Evolutionary conservation across 306 rosid genomes (phyloP).

Genomic region (Quercus glauca): DNA sequence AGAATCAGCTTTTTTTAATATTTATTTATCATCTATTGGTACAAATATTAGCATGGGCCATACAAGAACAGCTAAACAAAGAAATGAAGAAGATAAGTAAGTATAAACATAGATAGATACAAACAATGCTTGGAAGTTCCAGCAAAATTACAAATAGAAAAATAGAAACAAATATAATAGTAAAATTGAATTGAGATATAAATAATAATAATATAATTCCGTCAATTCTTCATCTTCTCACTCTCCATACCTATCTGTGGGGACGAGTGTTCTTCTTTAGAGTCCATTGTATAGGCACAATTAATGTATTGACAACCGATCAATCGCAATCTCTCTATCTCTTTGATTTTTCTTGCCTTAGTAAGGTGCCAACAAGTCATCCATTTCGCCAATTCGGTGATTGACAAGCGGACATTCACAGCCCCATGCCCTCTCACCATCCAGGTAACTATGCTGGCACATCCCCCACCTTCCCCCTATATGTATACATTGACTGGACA

Average conservation of each 20-base stretch:
- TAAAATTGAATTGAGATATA: too few relatives aligned
- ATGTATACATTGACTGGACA: not conserved
- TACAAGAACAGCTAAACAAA: too few relatives aligned
- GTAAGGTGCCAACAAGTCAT: not conserved
- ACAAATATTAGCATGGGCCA: not conserved
- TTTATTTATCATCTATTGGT: not conserved
- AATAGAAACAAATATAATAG: too few relatives aligned
- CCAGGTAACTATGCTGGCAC: not conserved
- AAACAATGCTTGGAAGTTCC: too few relatives aligned
- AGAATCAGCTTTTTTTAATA: too few relatives aligned
- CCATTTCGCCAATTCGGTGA: not conserved
- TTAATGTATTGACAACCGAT: not conserved
- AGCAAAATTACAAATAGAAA: too few relatives aligned
- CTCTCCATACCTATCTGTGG: too few relatives aligned
- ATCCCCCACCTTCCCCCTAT: not conserved
- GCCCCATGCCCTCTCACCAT: slow-evolving; percentile 3
- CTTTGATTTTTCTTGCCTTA: not conserved
- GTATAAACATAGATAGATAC: too few relatives aligned
- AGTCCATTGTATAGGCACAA: not conserved
- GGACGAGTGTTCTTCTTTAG: too few relatives aligned
- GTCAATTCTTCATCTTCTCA: too few relatives aligned
- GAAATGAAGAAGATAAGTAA: too few relatives aligned
- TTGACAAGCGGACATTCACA: not conserved
- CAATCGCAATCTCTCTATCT: not conserved
- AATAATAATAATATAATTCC: too few relatives aligned